phyloP scores from a whole-genome alignment of 2,329 filamentous ascomycete species.

The Calonectria leucothoes region DNA sequence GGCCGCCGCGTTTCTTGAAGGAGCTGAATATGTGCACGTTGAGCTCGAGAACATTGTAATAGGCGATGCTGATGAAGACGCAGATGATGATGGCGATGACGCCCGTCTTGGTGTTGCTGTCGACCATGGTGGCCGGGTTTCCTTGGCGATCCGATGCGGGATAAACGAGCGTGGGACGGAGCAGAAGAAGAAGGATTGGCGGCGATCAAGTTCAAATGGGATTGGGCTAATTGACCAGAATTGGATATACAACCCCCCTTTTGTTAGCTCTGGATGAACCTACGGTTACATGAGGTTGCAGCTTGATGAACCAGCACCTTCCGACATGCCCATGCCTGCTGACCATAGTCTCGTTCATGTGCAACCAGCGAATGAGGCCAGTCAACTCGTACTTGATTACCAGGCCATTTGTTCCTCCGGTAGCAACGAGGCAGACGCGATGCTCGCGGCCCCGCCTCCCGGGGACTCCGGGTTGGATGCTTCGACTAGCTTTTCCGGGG shows the following conservation, averaged over 20 bases:
- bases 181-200: background rate
- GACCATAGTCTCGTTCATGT: background rate
- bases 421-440: background rate
- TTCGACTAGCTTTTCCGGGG: background rate
- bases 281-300: background rate
- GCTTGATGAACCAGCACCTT: background rate
- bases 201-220: background rate
- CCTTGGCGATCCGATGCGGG: background rate
- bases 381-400: background rate
- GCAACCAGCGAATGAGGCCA: background rate
- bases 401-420: background rate
- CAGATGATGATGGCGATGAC: conserved; percentile 30
- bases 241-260: background rate
- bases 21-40: conserved; percentile 44
- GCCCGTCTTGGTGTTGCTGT: conserved; percentile 27
- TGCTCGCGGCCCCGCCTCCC: background rate
- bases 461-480: background rate
- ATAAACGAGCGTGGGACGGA: background rate
- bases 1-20: conserved; percentile 46
- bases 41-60: conserved; percentile 50
- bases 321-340: background rate
- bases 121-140: conserved; percentile 7
- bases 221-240: background rate
- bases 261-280: background rate
- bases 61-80: conserved; percentile 41